Evolutionary conservation across 441 rosid genomes (phyloP).

Genomic region (Isatis lusitanica): DNA sequence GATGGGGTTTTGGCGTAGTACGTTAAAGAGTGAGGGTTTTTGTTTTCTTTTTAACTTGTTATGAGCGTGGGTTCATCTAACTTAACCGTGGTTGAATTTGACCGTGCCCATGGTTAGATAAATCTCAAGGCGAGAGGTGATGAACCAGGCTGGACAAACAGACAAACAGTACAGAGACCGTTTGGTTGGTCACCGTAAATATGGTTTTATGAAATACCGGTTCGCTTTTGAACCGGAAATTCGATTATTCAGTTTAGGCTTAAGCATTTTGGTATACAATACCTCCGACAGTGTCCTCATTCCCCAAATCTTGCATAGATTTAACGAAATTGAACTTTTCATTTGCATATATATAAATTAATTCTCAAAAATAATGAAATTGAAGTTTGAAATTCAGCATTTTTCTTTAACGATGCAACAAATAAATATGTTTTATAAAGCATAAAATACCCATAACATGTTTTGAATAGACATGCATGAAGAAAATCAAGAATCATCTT

Average conservation of each 20-base stretch:
- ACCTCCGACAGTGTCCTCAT: too few species aligned
- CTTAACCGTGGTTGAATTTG: not conserved
- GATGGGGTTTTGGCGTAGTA: not conserved
- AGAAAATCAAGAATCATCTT: conserved; percentile 6
- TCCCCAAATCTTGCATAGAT: too few species aligned
- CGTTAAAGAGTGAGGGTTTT: not conserved
- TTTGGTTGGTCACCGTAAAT: too few species aligned
- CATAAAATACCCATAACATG: conserved; percentile 7
- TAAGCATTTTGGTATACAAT: too few species aligned
- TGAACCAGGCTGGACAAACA: not conserved
- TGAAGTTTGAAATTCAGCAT: not conserved
- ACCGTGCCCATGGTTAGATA: not conserved
- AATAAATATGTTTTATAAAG: conserved; percentile 11
- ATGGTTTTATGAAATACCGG: too few species aligned
- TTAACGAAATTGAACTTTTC: not conserved
- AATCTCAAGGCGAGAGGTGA: not conserved
- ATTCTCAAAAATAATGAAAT: not conserved
- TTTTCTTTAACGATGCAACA: conserved; percentile 1
- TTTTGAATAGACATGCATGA: conserved; percentile 4
- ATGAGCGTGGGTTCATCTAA: not conserved
- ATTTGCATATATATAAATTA: not conserved
- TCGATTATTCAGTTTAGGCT: too few species aligned
- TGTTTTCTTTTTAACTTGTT: not conserved
- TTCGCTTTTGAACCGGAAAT: too few species aligned
- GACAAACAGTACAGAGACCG: too few species aligned